Percentiles rank a stretch among this genome's conserved stretches.
These are phyloP conservation scores for Dendrobium catenatum DNA, from an alignment of 106 monocot genomes.

Conservation along the genomic window DNA sequence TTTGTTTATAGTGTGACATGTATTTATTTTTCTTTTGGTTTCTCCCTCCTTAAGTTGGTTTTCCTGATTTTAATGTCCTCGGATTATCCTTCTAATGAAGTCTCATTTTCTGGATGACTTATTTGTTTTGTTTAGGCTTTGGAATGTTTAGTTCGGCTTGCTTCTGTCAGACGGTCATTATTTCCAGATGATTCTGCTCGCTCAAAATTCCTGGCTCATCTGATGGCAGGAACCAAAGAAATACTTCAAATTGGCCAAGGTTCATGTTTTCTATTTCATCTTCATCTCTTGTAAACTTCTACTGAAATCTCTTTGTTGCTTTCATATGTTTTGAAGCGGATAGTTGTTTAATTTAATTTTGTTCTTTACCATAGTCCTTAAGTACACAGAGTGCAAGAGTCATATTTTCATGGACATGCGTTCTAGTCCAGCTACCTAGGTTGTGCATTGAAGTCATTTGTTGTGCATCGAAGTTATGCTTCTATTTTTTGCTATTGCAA, in stretches of 20 bases:
- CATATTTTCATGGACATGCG: not conserved
- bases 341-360: not conserved
- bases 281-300: not conserved
- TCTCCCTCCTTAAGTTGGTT: not conserved
- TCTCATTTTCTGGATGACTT: not conserved
- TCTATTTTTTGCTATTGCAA: no score
- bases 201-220: constrained; percentile 63
- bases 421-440: not conserved
- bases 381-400: not conserved
- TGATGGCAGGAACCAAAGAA: constrained; percentile 94
- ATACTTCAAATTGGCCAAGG: constrained; percentile 96
- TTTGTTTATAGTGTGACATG: not conserved
- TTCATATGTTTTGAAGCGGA: not conserved
- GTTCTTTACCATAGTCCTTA: not conserved
- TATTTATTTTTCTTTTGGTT: not conserved
- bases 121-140: constrained; percentile 46
- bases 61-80: not conserved
- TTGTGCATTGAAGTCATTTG: not conserved
- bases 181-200: constrained; percentile 79
- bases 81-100: not conserved
- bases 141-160: constrained; percentile 90
- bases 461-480: not conserved
- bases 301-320: not conserved
- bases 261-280: constrained; percentile 13
- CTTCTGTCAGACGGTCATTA: constrained; percentile 84